These are phyloP conservation scores for Hanseniaspora valbyensis DNA, from an alignment of 805 yeast species.

Conservation along the genomic window DNA sequence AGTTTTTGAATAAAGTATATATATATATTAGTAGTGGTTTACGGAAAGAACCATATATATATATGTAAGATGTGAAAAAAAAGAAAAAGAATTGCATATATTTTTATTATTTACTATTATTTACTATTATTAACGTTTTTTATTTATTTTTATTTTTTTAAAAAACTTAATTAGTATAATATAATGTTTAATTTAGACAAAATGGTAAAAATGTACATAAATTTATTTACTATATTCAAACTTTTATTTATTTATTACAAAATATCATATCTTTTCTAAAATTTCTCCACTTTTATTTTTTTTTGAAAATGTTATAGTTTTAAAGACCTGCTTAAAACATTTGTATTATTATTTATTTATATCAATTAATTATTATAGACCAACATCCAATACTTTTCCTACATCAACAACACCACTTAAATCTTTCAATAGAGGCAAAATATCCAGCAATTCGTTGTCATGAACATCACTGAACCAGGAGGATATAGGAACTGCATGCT, in stretches of 20 bases:
- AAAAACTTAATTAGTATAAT: too few relatives aligned
- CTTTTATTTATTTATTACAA: neutral
- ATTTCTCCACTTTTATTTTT: neutral
- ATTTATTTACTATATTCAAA: neutral
- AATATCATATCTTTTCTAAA: too few relatives aligned
- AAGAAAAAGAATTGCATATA: too few relatives aligned
- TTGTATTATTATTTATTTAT: neutral
- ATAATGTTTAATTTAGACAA: too few relatives aligned
- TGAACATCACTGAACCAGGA: slow-evolving; percentile 98
- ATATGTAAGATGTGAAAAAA: slow-evolving; percentile 5
- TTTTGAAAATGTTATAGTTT: neutral
- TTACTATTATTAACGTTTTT: too few relatives aligned
- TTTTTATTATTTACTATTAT: too few relatives aligned
- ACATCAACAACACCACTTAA: slow-evolving; percentile 79
- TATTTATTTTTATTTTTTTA: too few relatives aligned
- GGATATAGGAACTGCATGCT: slow-evolving; percentile 92
- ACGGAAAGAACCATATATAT: slow-evolving; percentile 15
- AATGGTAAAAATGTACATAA: neutral
- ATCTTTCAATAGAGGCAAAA: slow-evolving; percentile 83
- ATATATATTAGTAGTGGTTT: slow-evolving; percentile 14
- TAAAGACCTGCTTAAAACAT: slow-evolving; percentile 13
- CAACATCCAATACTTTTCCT: slow-evolving; percentile 71
- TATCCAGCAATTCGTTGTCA: slow-evolving; percentile 86
- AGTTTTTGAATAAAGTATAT: slow-evolving; percentile 44
- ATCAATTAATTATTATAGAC: slow-evolving; percentile 22